Conservation (phyloP, 805 yeast species). For the Candida coquimbonensis region DNA sequence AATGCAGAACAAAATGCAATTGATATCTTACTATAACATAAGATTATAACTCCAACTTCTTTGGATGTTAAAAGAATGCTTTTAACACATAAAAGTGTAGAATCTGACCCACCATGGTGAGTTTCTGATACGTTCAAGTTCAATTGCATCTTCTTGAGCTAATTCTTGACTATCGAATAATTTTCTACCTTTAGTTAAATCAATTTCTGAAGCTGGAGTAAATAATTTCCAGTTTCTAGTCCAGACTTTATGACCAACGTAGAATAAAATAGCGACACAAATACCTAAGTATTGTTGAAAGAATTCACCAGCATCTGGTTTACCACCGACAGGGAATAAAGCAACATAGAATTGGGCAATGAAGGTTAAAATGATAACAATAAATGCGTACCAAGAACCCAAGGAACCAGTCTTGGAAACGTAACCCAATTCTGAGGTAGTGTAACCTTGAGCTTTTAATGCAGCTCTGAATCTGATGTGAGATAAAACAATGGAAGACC, state of each 20-base stretch:
- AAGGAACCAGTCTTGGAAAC: conserved; percentile 41
- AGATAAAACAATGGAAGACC: conserved; percentile 48
- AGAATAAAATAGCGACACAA: conserved; percentile 38
- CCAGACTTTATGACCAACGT: conserved; percentile 39
- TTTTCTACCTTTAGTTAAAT: conserved; percentile 50
- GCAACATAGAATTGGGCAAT: conserved; percentile 62
- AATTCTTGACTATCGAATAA: conserved; percentile 30
- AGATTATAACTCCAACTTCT: background rate
- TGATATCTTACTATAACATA: too few species aligned
- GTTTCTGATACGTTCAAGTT: conserved; percentile 14
- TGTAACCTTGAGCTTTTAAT: conserved; percentile 43
- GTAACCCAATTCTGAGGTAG: conserved; percentile 43
- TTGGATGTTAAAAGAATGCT: background rate
- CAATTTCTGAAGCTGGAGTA: conserved; percentile 41
- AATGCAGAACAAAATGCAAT: background rate
- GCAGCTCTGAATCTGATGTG: conserved; percentile 55
- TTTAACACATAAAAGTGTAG: conserved; percentile 6
- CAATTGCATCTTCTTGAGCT: conserved; percentile 32
- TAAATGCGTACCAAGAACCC: conserved; percentile 45
- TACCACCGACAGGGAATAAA: conserved; percentile 44
- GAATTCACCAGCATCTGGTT: conserved; percentile 34
- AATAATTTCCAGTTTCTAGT: conserved; percentile 25
- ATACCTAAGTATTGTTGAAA: conserved; percentile 47
- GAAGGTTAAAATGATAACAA: conserved; percentile 40
- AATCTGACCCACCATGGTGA: conserved; percentile 7